phyloP scores from a whole-genome alignment of 768 basidiomycete genomes.

The Suillus brevipes region DNA sequence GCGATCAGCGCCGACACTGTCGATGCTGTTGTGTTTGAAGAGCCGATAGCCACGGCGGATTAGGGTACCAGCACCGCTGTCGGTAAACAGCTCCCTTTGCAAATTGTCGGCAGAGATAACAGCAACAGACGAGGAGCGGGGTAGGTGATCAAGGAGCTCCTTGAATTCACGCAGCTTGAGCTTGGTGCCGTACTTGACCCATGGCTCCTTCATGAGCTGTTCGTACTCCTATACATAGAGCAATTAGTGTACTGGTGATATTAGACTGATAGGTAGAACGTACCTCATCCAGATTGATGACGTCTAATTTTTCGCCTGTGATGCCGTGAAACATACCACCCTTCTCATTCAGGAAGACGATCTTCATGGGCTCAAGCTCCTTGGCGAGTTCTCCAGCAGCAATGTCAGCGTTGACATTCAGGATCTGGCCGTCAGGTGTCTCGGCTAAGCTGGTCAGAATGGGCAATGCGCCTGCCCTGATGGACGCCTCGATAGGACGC shows the following conservation, averaged over 20 bases:
- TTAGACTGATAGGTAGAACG: slow-evolving; percentile 8
- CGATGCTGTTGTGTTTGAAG: slow-evolving; percentile 82
- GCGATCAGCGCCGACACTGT: slow-evolving; percentile 87
- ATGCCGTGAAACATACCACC: slow-evolving; percentile 98
- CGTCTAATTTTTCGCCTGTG: slow-evolving; percentile 92
- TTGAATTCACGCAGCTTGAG: slow-evolving; percentile 99
- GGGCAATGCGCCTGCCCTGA: slow-evolving; percentile 93
- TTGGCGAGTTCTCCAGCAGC: slow-evolving; percentile 98
- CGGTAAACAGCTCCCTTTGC: slow-evolving; percentile 98
- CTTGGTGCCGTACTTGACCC: slow-evolving; percentile 99
- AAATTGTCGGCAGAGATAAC: slow-evolving; percentile 92
- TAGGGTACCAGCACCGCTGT: slow-evolving; percentile 95
- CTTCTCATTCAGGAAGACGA: slow-evolving; percentile 97
- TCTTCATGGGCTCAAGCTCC: slow-evolving; percentile 97
- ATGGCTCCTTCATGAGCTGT: slow-evolving; percentile 93
- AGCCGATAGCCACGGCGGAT: slow-evolving; percentile 98
- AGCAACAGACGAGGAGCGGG: slow-evolving; percentile 96
- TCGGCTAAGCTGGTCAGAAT: slow-evolving; percentile 96
- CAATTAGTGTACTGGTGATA: background rate
- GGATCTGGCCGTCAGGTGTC: slow-evolving; percentile 93
- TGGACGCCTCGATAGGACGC: slow-evolving; percentile 93
- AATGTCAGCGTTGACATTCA: slow-evolving; percentile 99
- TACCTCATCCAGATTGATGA: slow-evolving; percentile 97
- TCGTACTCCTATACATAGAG: slow-evolving; percentile 76
- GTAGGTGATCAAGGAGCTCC: slow-evolving; percentile 96